Evolutionary conservation across 768 basidiomycete genomes (phyloP).

Genomic region (Amanita fuliginea): DNA sequence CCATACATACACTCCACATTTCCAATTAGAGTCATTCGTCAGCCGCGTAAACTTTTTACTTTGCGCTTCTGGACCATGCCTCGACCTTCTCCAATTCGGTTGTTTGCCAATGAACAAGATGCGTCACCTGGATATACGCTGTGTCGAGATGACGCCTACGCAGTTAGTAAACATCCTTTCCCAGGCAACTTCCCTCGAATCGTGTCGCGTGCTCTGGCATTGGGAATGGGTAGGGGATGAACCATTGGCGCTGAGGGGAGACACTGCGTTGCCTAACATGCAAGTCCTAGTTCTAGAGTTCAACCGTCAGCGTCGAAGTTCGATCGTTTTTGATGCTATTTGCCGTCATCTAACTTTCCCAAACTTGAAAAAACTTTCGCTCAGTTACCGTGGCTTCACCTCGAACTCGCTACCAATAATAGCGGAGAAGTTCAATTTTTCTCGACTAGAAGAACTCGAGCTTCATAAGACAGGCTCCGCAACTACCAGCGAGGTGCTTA

Average conservation of each 20-base stretch:
- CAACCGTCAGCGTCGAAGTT: background rate
- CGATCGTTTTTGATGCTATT: background rate
- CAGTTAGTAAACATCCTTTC: background rate
- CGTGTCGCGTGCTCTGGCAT: background rate
- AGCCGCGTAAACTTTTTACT: background rate
- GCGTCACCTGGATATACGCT: background rate
- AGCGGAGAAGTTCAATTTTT: background rate
- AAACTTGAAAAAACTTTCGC: background rate
- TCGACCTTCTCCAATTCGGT: background rate
- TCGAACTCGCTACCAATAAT: background rate
- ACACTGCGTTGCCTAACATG: background rate
- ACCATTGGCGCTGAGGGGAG: background rate
- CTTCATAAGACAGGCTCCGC: background rate
- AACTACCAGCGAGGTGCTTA: background rate
- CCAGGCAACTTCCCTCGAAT: background rate
- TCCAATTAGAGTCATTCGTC: background rate
- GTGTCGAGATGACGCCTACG: background rate
- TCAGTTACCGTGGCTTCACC: background rate
- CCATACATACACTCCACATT: background rate
- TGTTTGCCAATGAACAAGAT: background rate
- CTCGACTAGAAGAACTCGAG: constrained; percentile 1
- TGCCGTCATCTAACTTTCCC: background rate
- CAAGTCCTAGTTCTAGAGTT: background rate
- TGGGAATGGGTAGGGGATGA: background rate
- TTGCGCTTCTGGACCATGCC: constrained; percentile 1